phyloP scores from a whole-genome alignment of 1,139 yeast species.

The Arxiozyma telluris region DNA sequence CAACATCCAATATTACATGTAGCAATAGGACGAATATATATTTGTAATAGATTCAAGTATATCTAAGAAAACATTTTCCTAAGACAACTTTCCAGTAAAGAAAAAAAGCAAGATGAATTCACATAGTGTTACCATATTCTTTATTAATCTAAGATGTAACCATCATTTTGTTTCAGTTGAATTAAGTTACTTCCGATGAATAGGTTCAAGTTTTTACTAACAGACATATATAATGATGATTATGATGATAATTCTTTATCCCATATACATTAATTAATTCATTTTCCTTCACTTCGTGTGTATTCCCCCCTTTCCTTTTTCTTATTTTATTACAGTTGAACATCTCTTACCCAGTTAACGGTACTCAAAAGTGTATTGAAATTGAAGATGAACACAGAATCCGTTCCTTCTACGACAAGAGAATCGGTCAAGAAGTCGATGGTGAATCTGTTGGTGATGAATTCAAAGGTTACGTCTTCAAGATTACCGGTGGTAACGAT shows the following conservation, averaged over 20 bases:
- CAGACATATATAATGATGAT: neutral
- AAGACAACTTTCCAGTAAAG: too few species aligned
- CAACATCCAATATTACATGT: too few species aligned
- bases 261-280: neutral
- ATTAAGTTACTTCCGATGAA: neutral
- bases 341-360: constrained; percentile 99
- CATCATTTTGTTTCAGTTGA: neutral
- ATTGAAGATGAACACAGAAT: constrained; percentile 99
- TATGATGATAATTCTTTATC: constrained; percentile 5
- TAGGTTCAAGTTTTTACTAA: neutral
- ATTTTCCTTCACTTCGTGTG: neutral
- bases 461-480: constrained; percentile 98
- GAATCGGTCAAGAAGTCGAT: constrained; percentile 99
- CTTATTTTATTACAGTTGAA: constrained; percentile 52
- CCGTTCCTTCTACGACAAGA: constrained; percentile 98
- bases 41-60: too few species aligned
- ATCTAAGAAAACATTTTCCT: too few species aligned
- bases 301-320: constrained; percentile 9
- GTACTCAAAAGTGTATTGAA: constrained; percentile 96
- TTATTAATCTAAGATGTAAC: too few species aligned
- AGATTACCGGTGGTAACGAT: constrained; percentile 99
- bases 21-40: too few species aligned
- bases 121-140: too few species aligned
- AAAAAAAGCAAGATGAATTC: too few species aligned
- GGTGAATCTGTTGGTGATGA: constrained; percentile 98